Percentiles rank a stretch among this genome's conserved stretches.
Evolutionary conservation across 116 monocot species (phyloP).

Genomic region (Iris pallida): DNA sequence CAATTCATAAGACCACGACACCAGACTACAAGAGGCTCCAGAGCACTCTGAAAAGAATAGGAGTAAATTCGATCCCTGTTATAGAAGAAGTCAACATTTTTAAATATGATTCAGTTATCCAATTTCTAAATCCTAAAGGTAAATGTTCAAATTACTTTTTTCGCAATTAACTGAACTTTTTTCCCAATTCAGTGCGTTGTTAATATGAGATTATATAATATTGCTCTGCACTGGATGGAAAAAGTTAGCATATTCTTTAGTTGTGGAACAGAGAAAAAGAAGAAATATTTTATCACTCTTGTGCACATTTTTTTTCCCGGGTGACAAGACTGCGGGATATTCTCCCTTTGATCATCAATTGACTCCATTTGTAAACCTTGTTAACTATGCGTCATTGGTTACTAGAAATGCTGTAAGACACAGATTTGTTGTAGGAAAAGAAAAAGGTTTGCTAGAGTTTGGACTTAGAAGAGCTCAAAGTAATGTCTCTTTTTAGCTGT

Average conservation of each 20-base stretch:
- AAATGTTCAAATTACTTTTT: no score
- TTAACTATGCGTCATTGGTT: constrained; percentile 56
- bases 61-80: no score
- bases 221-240: no score
- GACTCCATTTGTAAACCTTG: constrained; percentile 59
- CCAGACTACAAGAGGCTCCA: no score
- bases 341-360: constrained; percentile 65
- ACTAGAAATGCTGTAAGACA: constrained; percentile 56
- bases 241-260: neutral
- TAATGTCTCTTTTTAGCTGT: neutral
- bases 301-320: neutral
- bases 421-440: constrained; percentile 71
- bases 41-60: no score
- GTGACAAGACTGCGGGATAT: constrained; percentile 57
- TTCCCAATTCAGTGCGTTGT: neutral
- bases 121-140: no score
- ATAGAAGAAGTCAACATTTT: no score
- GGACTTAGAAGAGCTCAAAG: constrained; percentile 53
- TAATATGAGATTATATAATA: neutral
- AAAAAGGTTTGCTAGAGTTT: constrained; percentile 85
- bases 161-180: no score
- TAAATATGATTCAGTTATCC: no score
- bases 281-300: neutral
- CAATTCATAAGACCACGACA: no score
- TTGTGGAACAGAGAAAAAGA: no score